Base-by-base conservation (phyloP, 352 stramenopile species). In the Hyaloperonospora arabidopsidis region DNA sequence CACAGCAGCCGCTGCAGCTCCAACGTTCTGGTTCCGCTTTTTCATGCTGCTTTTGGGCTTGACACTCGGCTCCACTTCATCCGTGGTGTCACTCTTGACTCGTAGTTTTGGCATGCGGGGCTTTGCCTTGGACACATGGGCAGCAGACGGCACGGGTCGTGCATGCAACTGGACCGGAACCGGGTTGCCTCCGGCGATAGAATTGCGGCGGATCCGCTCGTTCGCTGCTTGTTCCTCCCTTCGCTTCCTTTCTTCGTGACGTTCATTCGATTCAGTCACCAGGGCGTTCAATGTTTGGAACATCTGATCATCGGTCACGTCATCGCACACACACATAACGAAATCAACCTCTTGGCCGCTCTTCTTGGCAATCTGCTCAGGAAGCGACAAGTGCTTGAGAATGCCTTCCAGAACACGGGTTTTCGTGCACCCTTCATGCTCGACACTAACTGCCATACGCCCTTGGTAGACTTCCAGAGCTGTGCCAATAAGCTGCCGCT, bases 251-350 rank as follows among this genome's bases (percentile, higher is more conserved):
- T 74, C 72, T 38, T 84, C 73, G 28, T 87, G 74, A 18, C 79
- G 75, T 57, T 89, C 76, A 34, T 83, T 87, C 2, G 83, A 90
- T 35, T 92, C 84, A 1, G 62, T 63, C 21, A 86, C 61, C n/a
- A 93, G 63, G 21, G 77, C 70, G 45, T 89, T 87, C 43, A 95
- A 59, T 19, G 78, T 91, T 60, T 92, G 79, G 60, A 95, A 95
- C 84, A 95, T 95, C 70, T 95, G 84, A 52, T 95, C 84, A 50
- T 95, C 86, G 1, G 76, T 91, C 23, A 84, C 73, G 50, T 95
- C 86, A 56, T 95, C 86, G 52, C 86, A 91, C 34, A 95, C 84
- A 36, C 84, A 94, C 7, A 95, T 48, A 14, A 95, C 73, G 63
- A 95, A 95, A 52, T 95, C 86, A 22, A 95, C 79, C 35, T 89